Conservation (phyloP, 768 basidiomycete species). For the Postia placenta region DNA sequence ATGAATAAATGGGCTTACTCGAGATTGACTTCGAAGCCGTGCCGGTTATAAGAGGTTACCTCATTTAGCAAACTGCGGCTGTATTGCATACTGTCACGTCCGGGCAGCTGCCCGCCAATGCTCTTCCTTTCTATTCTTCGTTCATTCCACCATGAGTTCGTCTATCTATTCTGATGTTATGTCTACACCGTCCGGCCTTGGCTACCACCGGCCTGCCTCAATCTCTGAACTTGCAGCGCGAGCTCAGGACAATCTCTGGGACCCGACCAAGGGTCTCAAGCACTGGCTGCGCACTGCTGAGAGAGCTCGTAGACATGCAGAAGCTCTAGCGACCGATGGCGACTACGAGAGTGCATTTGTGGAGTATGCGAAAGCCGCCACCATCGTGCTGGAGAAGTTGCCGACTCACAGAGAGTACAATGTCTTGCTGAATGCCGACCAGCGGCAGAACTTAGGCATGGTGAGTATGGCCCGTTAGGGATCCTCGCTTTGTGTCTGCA, state of each 20-base stretch:
- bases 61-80: not conserved
- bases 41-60: not conserved
- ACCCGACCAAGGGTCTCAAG: conserved; percentile 56
- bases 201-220: conserved; percentile 40
- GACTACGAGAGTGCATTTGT: conserved; percentile 73
- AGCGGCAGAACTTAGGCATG: conserved; percentile 60
- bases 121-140: too few relatives aligned
- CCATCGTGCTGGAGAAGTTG: conserved; percentile 73
- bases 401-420: conserved; percentile 66
- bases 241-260: conserved; percentile 51
- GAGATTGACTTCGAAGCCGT: too few relatives aligned
- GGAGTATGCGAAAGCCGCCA: conserved; percentile 66
- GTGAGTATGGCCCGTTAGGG: too few relatives aligned
- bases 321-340: conserved; percentile 36
- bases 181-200: not conserved
- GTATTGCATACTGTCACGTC: not conserved
- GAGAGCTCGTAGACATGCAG: conserved; percentile 51
- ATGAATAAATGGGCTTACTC: too few relatives aligned
- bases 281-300: conserved; percentile 62
- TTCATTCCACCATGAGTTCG: conserved; percentile 17
- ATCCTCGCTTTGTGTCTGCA: too few relatives aligned
- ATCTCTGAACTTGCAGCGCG: conserved; percentile 63
- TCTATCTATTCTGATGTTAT: not conserved
- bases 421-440: conserved; percentile 44
- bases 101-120: not conserved